Percentiles rank a stretch among this genome's conserved stretches.
Evolutionary conservation across 2,329 filamentous ascomycete genomes (phyloP).

Genomic region (Colletotrichum shisoi): DNA sequence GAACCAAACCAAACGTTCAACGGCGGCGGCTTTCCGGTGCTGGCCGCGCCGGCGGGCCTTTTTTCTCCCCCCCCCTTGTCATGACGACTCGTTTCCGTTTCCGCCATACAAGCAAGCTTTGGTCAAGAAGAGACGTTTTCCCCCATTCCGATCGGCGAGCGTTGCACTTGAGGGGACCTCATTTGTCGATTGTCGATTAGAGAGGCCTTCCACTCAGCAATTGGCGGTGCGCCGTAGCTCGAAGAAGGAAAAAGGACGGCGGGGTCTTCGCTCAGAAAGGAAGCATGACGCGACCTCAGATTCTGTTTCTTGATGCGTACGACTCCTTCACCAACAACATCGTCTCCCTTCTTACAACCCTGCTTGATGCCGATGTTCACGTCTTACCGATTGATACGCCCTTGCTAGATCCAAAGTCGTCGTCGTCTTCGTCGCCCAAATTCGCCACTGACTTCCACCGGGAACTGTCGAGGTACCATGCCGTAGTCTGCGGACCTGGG

Average conservation of each 20-base stretch:
- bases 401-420: slow-evolving; percentile 56
- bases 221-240: no score
- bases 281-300: slow-evolving; percentile 53
- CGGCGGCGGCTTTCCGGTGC: slow-evolving; percentile 22
- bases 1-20: slow-evolving; percentile 21
- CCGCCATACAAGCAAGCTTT: slow-evolving; percentile 23
- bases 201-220: no score
- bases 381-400: slow-evolving; percentile 76
- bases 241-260: background rate
- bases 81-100: slow-evolving; percentile 15
- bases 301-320: slow-evolving; percentile 93
- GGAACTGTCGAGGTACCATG: slow-evolving; percentile 72
- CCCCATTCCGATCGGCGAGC: slow-evolving; percentile 7
- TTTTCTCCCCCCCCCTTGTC: slow-evolving; percentile 12
- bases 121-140: slow-evolving; percentile 11
- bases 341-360: slow-evolving; percentile 77
- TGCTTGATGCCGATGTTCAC: slow-evolving; percentile 72
- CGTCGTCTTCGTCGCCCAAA: slow-evolving; percentile 48
- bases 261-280: background rate
- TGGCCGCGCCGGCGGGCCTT: slow-evolving; percentile 33
- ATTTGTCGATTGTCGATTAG: slow-evolving; percentile 1
- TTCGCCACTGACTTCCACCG: slow-evolving; percentile 53
- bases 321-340: slow-evolving; percentile 98
- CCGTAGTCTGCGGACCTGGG: slow-evolving; percentile 88
- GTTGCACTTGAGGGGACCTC: slow-evolving; percentile 18